Evolutionary conservation across 2,329 filamentous ascomycete genomes (phyloP).

Genomic region (Tolypocladium inflatum): DNA sequence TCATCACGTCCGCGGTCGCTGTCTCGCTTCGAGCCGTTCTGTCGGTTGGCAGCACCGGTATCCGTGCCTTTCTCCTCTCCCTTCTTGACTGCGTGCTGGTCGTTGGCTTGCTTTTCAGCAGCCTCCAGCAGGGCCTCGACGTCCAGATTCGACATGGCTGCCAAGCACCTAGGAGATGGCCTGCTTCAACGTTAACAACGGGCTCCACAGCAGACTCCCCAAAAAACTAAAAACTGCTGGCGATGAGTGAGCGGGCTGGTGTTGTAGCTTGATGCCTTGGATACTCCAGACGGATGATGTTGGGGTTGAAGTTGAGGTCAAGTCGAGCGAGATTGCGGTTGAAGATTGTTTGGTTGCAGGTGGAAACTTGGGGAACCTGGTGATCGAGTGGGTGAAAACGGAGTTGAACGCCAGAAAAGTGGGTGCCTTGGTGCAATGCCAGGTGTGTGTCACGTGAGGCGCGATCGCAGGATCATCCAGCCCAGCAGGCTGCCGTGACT

Average conservation of each 20-base stretch:
- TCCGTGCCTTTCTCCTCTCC: conserved; percentile 32
- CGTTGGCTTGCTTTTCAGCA: conserved; percentile 54
- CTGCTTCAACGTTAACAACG: conserved; percentile 5
- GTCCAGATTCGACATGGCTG: conserved; percentile 47
- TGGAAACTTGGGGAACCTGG: not conserved
- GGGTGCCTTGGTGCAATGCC: not conserved
- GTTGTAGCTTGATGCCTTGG: not conserved
- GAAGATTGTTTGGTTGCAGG: not conserved
- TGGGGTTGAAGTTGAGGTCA: not conserved
- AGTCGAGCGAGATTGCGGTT: not conserved
- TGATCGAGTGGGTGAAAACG: not conserved
- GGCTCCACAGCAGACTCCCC: not conserved
- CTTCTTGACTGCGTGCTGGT: conserved; percentile 27
- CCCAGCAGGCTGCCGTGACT: not conserved
- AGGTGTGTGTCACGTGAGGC: not conserved
- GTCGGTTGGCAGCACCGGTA: not conserved
- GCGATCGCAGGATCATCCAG: not conserved
- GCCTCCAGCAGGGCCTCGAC: conserved; percentile 89
- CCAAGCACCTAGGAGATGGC: conserved; percentile 8
- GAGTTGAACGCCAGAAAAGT: not conserved
- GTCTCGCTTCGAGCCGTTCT: conserved; percentile 42
- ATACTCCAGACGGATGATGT: not conserved
- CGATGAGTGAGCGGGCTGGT: not conserved
- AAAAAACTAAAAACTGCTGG: not conserved
- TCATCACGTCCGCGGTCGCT: conserved; percentile 45